These are phyloP conservation scores for Bruguiera gymnorhiza DNA, from an alignment of 345 rosid species.

Conservation along the genomic window DNA sequence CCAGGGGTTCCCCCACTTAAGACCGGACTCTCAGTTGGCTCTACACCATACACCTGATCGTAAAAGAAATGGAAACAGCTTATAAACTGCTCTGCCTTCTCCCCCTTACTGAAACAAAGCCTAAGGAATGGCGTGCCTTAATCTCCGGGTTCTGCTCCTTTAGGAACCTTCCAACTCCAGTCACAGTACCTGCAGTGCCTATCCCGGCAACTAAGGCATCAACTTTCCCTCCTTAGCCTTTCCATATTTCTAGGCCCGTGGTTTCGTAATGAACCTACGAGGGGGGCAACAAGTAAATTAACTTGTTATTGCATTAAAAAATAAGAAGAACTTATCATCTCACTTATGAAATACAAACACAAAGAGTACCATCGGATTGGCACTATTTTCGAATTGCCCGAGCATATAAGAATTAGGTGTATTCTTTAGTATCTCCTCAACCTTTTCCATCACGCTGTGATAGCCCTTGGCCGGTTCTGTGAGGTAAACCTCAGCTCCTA, in stretches of 20 bases:
- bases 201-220: slow-evolving; percentile 65
- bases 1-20: slow-evolving; percentile 92
- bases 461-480: slow-evolving; percentile 46
- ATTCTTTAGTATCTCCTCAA: slow-evolving; percentile 48
- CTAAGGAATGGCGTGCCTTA: slow-evolving; percentile 25
- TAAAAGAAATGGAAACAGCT: neutral
- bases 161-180: slow-evolving; percentile 60
- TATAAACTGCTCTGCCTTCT: too few species aligned
- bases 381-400: slow-evolving; percentile 49
- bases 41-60: slow-evolving; percentile 74
- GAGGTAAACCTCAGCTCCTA: slow-evolving; percentile 67
- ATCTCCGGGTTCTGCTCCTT: slow-evolving; percentile 63
- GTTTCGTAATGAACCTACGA: slow-evolving; percentile 67
- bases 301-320: too few species aligned
- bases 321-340: too few species aligned
- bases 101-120: slow-evolving; percentile 5
- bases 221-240: slow-evolving; percentile 65
- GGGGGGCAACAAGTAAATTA: neutral
- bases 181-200: slow-evolving; percentile 89
- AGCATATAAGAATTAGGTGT: slow-evolving; percentile 64
- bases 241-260: slow-evolving; percentile 76
- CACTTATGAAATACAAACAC: too few species aligned
- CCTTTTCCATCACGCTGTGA: slow-evolving; percentile 38
- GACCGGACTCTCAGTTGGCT: slow-evolving; percentile 73
- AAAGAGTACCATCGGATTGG: neutral